Percentiles rank a stretch among this genome's conserved stretches.
These are phyloP conservation scores for Coemansia aciculifera DNA, from an alignment of 192 early-diverging fungal genomes.

Conservation along the genomic window DNA sequence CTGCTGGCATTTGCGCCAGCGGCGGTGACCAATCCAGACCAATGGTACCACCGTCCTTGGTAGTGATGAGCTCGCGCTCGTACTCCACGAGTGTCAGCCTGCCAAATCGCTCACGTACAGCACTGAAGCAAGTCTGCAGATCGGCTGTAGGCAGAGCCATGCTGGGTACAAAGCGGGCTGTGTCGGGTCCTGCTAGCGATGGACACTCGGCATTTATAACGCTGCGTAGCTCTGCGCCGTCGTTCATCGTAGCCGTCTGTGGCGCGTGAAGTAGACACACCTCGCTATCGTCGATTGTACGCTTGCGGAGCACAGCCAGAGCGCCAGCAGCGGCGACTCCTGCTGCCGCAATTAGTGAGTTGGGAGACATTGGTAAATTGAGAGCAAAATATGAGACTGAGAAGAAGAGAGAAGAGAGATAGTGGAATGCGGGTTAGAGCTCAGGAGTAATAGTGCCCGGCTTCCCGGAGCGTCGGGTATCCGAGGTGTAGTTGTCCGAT, in stretches of 20 bases:
- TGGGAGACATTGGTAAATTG: conserved; percentile 28
- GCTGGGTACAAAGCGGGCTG: conserved; percentile 68
- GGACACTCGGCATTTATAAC: conserved; percentile 55
- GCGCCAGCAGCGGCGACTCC: conserved; percentile 24
- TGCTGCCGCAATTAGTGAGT: conserved; percentile 20
- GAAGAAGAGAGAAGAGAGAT: background rate
- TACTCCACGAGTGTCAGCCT: conserved; percentile 23
- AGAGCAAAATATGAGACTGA: background rate
- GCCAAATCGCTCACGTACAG: conserved; percentile 55
- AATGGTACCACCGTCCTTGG: conserved; percentile 83
- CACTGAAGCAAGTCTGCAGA: conserved; percentile 66
- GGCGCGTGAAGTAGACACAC: conserved; percentile 45
- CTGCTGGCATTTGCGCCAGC: conserved; percentile 54
- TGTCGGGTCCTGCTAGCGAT: conserved; percentile 44
- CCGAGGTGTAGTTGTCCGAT: background rate
- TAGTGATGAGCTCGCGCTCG: conserved; percentile 60
- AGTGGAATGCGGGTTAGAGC: background rate
- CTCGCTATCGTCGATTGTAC: conserved; percentile 36
- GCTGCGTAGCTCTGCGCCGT: conserved; percentile 28
- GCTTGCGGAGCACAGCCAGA: conserved; percentile 27
- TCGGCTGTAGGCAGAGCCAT: conserved; percentile 73
- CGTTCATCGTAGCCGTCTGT: conserved; percentile 23
- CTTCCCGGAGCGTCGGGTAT: background rate
- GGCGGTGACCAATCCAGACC: conserved; percentile 86
- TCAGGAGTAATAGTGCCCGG: background rate